phyloP scores from a whole-genome alignment of 2,329 filamentous ascomycete genomes.

The Leptographium lundbergii region DNA sequence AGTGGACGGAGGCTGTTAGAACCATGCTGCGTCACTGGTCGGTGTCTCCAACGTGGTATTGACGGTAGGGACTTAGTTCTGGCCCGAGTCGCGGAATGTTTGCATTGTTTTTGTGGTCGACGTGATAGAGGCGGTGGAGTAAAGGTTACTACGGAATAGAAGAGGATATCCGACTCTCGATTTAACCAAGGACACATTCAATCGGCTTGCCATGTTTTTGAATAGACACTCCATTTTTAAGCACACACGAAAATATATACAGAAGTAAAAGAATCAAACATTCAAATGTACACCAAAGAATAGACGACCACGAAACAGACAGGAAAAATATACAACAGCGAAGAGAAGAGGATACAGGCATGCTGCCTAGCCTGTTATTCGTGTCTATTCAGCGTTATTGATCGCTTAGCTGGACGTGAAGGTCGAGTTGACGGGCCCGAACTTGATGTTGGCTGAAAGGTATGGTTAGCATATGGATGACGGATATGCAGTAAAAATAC shows the following conservation, averaged over 20 bases:
- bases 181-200: background rate
- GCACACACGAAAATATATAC: background rate
- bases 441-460: slow-evolving; percentile 19
- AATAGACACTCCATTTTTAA: background rate
- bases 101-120: too few relatives aligned
- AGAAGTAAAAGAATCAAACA: background rate
- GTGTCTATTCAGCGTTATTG: background rate
- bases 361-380: background rate
- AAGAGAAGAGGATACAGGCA: background rate
- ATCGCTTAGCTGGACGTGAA: slow-evolving; percentile 12
- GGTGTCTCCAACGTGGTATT: slow-evolving; percentile 34
- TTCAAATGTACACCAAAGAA: slow-evolving; percentile 1
- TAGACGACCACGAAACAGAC: background rate
- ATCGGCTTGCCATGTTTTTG: background rate
- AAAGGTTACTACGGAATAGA: too few relatives aligned
- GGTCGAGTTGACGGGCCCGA: slow-evolving; percentile 19
- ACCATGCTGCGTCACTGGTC: slow-evolving; percentile 60
- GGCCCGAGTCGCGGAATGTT: too few relatives aligned
- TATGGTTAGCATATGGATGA: background rate
- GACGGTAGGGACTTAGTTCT: too few relatives aligned
- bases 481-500: background rate
- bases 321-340: background rate
- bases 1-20: slow-evolving; percentile 53
- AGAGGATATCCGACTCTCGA: too few relatives aligned
- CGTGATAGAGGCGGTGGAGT: too few relatives aligned